phyloP scores from a whole-genome alignment of 2,329 filamentous ascomycete genomes.

The Curvularia lunata region DNA sequence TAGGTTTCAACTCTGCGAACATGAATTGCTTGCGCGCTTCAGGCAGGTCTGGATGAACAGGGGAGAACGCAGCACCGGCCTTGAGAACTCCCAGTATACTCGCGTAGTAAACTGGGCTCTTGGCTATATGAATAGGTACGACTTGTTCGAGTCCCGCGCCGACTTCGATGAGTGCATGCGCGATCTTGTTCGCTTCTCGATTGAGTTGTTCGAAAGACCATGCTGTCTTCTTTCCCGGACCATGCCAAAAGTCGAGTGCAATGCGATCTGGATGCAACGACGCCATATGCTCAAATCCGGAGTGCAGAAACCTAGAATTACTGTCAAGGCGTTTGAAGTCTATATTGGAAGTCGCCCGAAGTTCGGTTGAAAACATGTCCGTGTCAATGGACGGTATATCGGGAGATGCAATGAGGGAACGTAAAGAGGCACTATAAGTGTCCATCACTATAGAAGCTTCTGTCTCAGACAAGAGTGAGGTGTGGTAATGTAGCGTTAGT shows the following conservation, averaged over 20 bases:
- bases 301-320: constrained; percentile 40
- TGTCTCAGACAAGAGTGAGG: constrained; percentile 31
- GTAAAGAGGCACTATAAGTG: constrained; percentile 38
- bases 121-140: constrained; percentile 45
- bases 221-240: constrained; percentile 33
- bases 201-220: constrained; percentile 47
- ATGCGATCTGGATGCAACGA: constrained; percentile 31
- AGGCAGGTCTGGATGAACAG: constrained; percentile 46
- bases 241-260: constrained; percentile 50
- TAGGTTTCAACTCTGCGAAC: constrained; percentile 43
- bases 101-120: constrained; percentile 46
- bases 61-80: constrained; percentile 48
- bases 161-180: constrained; percentile 36
- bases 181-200: constrained; percentile 42
- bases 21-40: constrained; percentile 45
- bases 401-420: constrained; percentile 32
- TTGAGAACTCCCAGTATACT: constrained; percentile 51
- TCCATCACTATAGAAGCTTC: constrained; percentile 39
- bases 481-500: constrained; percentile 66
- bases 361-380: constrained; percentile 24
- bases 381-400: constrained; percentile 32
- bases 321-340: constrained; percentile 18
- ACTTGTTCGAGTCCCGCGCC: constrained; percentile 40
- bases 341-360: constrained; percentile 38
- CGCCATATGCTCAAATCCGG: constrained; percentile 49